Conservation (phyloP, 2,329 filamentous ascomycete genomes). For the Zymoseptoria tritici region DNA sequence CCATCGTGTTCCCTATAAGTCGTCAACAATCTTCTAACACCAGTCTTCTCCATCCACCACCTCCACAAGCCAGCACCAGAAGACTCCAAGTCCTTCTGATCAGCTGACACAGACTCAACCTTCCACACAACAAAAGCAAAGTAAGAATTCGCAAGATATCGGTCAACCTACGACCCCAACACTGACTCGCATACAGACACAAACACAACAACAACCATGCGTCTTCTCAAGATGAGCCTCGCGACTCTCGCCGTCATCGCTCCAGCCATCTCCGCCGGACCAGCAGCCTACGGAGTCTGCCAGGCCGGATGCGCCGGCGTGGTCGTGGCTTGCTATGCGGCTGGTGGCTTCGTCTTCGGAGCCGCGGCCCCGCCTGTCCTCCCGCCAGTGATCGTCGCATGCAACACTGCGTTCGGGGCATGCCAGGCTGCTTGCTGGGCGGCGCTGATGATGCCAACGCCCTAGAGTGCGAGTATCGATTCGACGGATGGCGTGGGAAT, state of each 20-base stretch:
- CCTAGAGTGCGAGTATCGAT: background rate
- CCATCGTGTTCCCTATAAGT: background rate
- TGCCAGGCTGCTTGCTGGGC: constrained; percentile 42
- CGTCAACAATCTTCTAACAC: background rate
- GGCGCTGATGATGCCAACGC: constrained; percentile 7
- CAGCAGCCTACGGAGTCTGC: constrained; percentile 38
- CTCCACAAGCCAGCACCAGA: background rate
- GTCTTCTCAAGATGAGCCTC: background rate
- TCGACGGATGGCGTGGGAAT: background rate
- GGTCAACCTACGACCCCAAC: too few species aligned
- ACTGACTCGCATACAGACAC: background rate
- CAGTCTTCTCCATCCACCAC: background rate
- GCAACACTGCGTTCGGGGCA: constrained; percentile 40
- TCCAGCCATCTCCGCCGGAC: constrained; percentile 23
- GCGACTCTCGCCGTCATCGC: background rate
- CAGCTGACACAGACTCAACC: background rate
- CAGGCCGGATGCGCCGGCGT: constrained; percentile 42
- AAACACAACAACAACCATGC: background rate
- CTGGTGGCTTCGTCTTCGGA: constrained; percentile 38
- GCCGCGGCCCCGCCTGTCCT: too few species aligned
- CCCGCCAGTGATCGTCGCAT: constrained; percentile 40
- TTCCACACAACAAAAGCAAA: background rate
- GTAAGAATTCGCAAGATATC: background rate
- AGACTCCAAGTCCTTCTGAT: background rate
- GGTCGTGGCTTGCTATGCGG: constrained; percentile 42